Base-by-base conservation (phyloP, 345 rosid species). In the Citrus australasica region DNA sequence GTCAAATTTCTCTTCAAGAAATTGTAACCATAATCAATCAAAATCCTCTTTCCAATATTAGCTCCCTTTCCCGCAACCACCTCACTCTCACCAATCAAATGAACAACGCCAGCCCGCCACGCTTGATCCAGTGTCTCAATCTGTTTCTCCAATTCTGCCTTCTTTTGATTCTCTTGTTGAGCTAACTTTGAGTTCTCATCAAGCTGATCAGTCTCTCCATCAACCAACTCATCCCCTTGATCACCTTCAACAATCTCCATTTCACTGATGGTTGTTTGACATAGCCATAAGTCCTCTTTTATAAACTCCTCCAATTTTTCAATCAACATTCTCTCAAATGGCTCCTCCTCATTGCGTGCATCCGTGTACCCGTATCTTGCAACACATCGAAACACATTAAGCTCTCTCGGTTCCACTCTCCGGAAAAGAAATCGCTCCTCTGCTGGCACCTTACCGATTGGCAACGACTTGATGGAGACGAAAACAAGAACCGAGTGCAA, bases 341-440 rank as follows among this genome's bases (percentile, higher is more conserved):
- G 24, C 21, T 85, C 82, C 1, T 76, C 71, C 56, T 85, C 81
- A 2, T 80, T 76, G 27, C 78, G 42, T 1, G 76, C 69, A 32
- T 88, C 88, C 2, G 66, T 83, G 75, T 88, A 90, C 4, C 91
- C 90, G 6, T 87, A 87, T 55, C 92, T 78, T 33, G 84, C 92
- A 0, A 88, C 76, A 21, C 92, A 89, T 3, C 80, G 63, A 63
- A 83, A 85, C 4, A 87, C 74, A 19, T 83, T 64, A 16, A 87
- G 67, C 27, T 78, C 85, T 6, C 22, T 59, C 1, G 85, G 81
- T 6, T 76, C 80, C 6, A 86, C 82, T 58, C 88, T 48, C 3
- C 83, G 79, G 37, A 88, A 90, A 53, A 82, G 62, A 71, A 84
- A 85, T 28, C 89, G 76, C 56, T 86, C 90, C 4, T 82, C 87